phyloP scores from a whole-genome alignment of 192 early-diverging fungal species.

The Coemansia umbellata region DNA sequence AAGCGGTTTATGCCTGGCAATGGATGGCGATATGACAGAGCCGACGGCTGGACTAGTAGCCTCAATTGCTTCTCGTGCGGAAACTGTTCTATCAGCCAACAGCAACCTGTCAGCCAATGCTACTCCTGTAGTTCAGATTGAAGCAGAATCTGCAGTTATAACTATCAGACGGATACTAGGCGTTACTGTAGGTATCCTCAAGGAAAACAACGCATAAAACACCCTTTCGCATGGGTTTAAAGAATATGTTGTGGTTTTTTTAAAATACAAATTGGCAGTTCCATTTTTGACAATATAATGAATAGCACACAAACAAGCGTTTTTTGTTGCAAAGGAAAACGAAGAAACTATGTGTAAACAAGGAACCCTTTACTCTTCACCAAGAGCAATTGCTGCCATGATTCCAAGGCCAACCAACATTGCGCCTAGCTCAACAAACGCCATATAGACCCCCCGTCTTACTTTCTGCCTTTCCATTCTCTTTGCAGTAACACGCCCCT shows the following conservation, averaged over 20 bases:
- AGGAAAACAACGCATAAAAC: neutral
- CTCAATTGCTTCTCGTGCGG: slow-evolving; percentile 25
- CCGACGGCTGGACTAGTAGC: slow-evolving; percentile 40
- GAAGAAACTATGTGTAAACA: too few relatives aligned
- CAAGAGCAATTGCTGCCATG: slow-evolving; percentile 73
- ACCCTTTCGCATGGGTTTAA: too few relatives aligned
- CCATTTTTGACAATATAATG: neutral
- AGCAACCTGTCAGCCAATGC: neutral
- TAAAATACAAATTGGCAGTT: too few relatives aligned
- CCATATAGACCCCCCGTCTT: slow-evolving; percentile 32
- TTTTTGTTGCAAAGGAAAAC: too few relatives aligned
- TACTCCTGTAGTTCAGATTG: slow-evolving; percentile 37
- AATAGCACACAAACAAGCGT: too few relatives aligned
- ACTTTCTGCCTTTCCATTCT: slow-evolving; percentile 3
- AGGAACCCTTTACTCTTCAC: slow-evolving; percentile 53
- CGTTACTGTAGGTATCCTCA: slow-evolving; percentile 38
- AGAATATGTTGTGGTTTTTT: too few relatives aligned
- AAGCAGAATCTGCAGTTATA: slow-evolving; percentile 31
- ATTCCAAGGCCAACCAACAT: slow-evolving; percentile 73
- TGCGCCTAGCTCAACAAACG: slow-evolving; percentile 58
- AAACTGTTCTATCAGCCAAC: slow-evolving; percentile 7
- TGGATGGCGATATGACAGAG: slow-evolving; percentile 26
- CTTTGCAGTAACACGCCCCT: slow-evolving; percentile 6
- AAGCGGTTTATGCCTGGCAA: slow-evolving; percentile 42
- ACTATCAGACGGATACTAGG: slow-evolving; percentile 13